Percentiles rank a stretch among this genome's conserved stretches.
phyloP scores from a whole-genome alignment of 2,329 filamentous ascomycete species.

The Fonsecaea pugnacius region DNA sequence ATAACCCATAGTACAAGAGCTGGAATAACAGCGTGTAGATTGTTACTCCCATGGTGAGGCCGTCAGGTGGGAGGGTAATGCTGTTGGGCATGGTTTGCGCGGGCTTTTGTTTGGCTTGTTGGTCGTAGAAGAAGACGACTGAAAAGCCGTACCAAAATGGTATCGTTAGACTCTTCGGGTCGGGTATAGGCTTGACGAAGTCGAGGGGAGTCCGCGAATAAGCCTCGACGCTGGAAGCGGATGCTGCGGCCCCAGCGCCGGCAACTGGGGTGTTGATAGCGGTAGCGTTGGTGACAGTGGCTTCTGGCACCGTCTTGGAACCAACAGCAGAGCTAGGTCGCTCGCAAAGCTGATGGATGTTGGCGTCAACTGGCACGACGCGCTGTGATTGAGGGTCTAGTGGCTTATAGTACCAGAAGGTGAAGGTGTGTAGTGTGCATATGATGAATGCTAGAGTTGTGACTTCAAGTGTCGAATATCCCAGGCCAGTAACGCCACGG shows the following conservation, averaged over 20 bases:
- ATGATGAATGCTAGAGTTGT: conserved; percentile 40
- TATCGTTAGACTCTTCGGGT: conserved; percentile 3
- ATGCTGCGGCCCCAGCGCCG: not conserved
- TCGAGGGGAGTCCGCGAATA: conserved; percentile 5
- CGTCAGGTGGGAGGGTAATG: conserved; percentile 1
- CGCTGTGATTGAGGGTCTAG: conserved; percentile 27
- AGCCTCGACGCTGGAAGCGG: not conserved
- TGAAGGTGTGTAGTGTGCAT: conserved; percentile 38
- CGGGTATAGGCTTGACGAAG: not conserved
- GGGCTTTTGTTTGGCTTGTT: not conserved
- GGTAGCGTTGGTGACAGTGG: not conserved
- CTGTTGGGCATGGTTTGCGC: conserved; percentile 5
- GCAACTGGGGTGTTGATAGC: not conserved
- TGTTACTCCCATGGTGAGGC: not conserved
- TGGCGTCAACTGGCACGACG: not conserved
- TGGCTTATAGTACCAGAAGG: conserved; percentile 42
- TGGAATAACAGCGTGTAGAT: conserved; percentile 1
- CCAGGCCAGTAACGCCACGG: conserved; percentile 30
- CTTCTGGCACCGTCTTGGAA: not conserved
- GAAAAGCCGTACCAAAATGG: conserved; percentile 5
- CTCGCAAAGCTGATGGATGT: not conserved
- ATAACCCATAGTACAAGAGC: not conserved
- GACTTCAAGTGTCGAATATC: conserved; percentile 40
- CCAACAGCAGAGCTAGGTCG: not conserved
- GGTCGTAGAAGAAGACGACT: not conserved